A percentile compares a stretch with the other conserved stretches of the same genome.
Conservation (phyloP, 2,329 filamentous ascomycete species). For the Alternaria burnsii region DNA sequence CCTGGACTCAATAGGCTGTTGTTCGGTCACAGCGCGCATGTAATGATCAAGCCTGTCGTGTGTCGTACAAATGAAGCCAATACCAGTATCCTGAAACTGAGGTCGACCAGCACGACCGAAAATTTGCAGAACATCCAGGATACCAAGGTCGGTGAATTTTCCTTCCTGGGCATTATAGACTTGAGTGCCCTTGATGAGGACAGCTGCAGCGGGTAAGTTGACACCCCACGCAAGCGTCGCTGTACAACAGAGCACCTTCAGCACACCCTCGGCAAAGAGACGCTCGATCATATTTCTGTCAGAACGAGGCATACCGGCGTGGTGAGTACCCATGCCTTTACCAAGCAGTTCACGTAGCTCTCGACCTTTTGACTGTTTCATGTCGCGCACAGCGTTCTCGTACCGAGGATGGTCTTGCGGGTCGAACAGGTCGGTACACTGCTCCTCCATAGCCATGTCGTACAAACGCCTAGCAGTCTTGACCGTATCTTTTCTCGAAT, state of each 20-base stretch:
- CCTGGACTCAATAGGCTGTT: constrained; percentile 96
- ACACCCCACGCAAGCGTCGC: constrained; percentile 98
- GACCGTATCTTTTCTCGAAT: constrained; percentile 93
- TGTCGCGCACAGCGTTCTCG: constrained; percentile 79
- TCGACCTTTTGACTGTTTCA: constrained; percentile 83
- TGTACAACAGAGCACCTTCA: constrained; percentile 97
- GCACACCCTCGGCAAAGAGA: constrained; percentile 87
- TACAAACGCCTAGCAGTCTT: constrained; percentile 85
- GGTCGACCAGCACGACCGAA: constrained; percentile 98
- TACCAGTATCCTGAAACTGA: constrained; percentile 96
- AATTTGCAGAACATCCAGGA: constrained; percentile 95
- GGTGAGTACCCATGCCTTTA: constrained; percentile 93
- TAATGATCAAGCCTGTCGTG: constrained; percentile 95
- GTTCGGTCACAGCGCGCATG: constrained; percentile 89
- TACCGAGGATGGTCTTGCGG: constrained; percentile 80
- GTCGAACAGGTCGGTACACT: constrained; percentile 83
- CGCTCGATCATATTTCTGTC: constrained; percentile 97
- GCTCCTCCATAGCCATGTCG: constrained; percentile 84
- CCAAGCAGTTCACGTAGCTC: constrained; percentile 89
- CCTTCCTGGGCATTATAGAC: constrained; percentile 96
- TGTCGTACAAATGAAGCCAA: constrained; percentile 97
- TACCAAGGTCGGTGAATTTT: constrained; percentile 95
- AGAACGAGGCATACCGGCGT: constrained; percentile 93
- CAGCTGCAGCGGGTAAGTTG: constrained; percentile 94
- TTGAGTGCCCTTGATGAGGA: constrained; percentile 97